Base-by-base conservation (phyloP, 441 rosid species). In the Melianthus villosus region DNA sequence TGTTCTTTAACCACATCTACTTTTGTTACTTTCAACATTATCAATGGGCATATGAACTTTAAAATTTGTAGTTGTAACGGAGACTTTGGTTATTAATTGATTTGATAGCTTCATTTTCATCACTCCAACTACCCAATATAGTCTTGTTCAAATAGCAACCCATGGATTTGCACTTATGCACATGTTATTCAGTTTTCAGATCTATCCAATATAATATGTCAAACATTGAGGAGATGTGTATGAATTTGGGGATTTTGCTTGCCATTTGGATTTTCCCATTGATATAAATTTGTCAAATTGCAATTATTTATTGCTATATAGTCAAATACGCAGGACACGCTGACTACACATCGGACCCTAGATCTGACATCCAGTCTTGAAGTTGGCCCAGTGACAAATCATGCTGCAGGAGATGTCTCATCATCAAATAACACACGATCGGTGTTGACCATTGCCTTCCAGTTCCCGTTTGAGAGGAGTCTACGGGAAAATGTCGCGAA, bases 341-440 rank as follows among this genome's bases (percentile, higher is more conserved):
- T 72, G 54, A 53, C 69, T 7, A 38, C 71, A 0, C 69, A 73
- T 47, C 81, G 93, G 5, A 91, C 99, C 4, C 57, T 85, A 45
- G 99, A 91, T 69, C 72, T 91, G 20, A 68, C 99, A 18, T 85
- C 99, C 0, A 82, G 91, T 57, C 82, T 91, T 9, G 99, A 85
- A 68, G 87, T 77, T 14, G 91, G 96, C 20, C 65, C 79, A 15
- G 65, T 71, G 4, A 57, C 77, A 16, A 69, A 66, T 40, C 51
- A 51, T 46, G 42, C 65, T 9, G 31, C 71, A 0, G 87, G 80
- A 38, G 87, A 75, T 62, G 62, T 54, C 4, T 50, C 57, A 20
- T 51, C 87, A 4, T 39, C 58, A 52, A 72, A 69, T 5, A 56
- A 53, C 43, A 38, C 75, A 5, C 73, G 96, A 41, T 91, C 94